Evolutionary conservation across 192 early-diverging fungal species (phyloP).

Genomic region (Podila minutissima): DNA sequence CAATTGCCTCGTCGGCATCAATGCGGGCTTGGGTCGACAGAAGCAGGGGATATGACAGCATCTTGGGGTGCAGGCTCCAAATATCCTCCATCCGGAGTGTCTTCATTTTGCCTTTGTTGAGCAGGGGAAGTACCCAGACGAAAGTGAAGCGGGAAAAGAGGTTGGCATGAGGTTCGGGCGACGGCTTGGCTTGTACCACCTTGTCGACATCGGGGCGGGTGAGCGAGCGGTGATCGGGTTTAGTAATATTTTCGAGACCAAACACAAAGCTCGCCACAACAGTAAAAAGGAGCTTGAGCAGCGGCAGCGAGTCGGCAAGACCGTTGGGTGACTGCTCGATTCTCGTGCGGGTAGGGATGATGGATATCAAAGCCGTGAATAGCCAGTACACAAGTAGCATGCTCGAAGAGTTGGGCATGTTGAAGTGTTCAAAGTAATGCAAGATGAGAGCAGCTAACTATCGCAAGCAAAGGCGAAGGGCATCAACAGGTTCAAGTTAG

Average conservation of each 20-base stretch:
- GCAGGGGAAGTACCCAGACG: slow-evolving; percentile 50
- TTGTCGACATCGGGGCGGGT: slow-evolving; percentile 11
- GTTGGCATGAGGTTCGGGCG: slow-evolving; percentile 38
- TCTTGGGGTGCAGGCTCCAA: slow-evolving; percentile 34
- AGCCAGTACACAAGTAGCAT: slow-evolving; percentile 67
- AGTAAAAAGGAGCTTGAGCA: slow-evolving; percentile 43
- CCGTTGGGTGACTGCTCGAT: slow-evolving; percentile 19
- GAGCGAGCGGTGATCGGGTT: slow-evolving; percentile 44
- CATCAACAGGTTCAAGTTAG: slow-evolving; percentile 7
- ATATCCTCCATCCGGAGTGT: slow-evolving; percentile 49
- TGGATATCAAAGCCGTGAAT: slow-evolving; percentile 32
- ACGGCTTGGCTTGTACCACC: slow-evolving; percentile 19
- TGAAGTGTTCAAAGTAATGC: slow-evolving; percentile 43
- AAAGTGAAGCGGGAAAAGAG: slow-evolving; percentile 47
- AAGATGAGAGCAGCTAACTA: slow-evolving; percentile 11
- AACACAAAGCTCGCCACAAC: slow-evolving; percentile 52
- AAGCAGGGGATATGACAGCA: slow-evolving; percentile 37
- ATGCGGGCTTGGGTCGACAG: slow-evolving; percentile 35
- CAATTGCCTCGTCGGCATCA: slow-evolving; percentile 43
- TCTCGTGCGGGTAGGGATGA: slow-evolving; percentile 57
- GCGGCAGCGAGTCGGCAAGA: slow-evolving; percentile 24
- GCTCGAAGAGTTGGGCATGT: slow-evolving; percentile 51
- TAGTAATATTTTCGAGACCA: slow-evolving; percentile 53
- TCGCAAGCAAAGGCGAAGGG: slow-evolving; percentile 4
- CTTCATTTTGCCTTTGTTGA: slow-evolving; percentile 31